Conservation (phyloP, 2,329 filamentous ascomycete species). For the Neocucurbitaria cava region DNA sequence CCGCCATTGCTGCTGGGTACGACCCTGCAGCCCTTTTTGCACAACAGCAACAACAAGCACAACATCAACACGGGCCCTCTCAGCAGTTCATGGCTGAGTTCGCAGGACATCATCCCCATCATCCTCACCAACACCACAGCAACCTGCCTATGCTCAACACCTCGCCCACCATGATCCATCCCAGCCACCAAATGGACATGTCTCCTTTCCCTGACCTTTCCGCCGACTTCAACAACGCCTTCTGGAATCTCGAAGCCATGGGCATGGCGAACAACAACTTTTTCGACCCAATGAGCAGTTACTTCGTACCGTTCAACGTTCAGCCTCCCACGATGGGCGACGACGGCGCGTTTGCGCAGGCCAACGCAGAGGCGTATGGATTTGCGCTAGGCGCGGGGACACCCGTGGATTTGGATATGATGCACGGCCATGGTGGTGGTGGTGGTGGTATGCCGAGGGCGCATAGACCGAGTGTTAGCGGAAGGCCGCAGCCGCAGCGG, state of each 20-base stretch:
- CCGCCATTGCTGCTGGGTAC: conserved; percentile 34
- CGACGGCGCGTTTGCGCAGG: conserved; percentile 40
- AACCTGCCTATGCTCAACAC: conserved; percentile 50
- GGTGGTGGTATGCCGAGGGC: not conserved
- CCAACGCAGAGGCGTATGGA: conserved; percentile 16
- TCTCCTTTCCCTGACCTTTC: conserved; percentile 44
- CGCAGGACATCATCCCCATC: conserved; percentile 53
- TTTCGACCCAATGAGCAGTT: conserved; percentile 66
- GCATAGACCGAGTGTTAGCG: conserved; percentile 3
- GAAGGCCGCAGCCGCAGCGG: not conserved
- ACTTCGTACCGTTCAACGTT: conserved; percentile 94
- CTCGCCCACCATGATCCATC: conserved; percentile 36
- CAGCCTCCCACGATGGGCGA: conserved; percentile 67
- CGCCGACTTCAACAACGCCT: conserved; percentile 38
- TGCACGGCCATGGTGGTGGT: conserved; percentile 7
- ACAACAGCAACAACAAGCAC: conserved; percentile 12
- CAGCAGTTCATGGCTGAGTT: conserved; percentile 56
- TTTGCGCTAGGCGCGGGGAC: conserved; percentile 17
- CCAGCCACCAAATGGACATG: conserved; percentile 42
- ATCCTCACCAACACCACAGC: conserved; percentile 31
- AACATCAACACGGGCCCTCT: conserved; percentile 26
- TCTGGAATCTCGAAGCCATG: conserved; percentile 46
- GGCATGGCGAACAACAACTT: conserved; percentile 34
- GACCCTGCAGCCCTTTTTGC: conserved; percentile 39
- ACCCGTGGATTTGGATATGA: conserved; percentile 17